Conservation (phyloP, 2,329 filamentous ascomycete species). For the Neofusicoccum sp. region DNA sequence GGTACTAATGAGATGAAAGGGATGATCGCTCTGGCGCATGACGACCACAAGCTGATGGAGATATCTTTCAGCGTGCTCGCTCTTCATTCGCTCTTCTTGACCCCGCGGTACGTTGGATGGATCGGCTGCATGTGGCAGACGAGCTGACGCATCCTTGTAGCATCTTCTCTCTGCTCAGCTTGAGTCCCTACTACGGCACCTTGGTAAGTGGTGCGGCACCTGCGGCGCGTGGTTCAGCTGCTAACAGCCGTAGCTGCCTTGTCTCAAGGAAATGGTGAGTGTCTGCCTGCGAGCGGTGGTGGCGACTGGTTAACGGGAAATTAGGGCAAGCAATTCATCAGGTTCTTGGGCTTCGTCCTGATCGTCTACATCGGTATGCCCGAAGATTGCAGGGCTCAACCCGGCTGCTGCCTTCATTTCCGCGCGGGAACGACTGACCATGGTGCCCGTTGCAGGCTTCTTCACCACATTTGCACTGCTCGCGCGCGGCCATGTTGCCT, state of each 20-base stretch:
- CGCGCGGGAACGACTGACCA: not conserved
- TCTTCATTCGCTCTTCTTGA: slow-evolving; percentile 83
- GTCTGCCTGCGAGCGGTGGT: slow-evolving; percentile 10
- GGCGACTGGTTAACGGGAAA: slow-evolving; percentile 20
- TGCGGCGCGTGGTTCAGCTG: slow-evolving; percentile 10
- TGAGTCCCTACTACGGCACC: slow-evolving; percentile 89
- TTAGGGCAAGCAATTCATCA: slow-evolving; percentile 79
- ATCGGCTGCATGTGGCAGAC: slow-evolving; percentile 19
- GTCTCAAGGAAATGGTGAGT: slow-evolving; percentile 81
- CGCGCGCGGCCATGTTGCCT: slow-evolving; percentile 66
- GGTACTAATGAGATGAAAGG: slow-evolving; percentile 45
- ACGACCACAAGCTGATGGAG: slow-evolving; percentile 65
- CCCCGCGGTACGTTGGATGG: slow-evolving; percentile 57
- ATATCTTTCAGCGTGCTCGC: slow-evolving; percentile 86
- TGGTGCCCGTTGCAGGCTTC: slow-evolving; percentile 59
- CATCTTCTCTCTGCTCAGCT: slow-evolving; percentile 79
- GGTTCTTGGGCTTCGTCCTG: slow-evolving; percentile 74
- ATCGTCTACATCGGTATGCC: slow-evolving; percentile 71
- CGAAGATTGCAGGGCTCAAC: not conserved
- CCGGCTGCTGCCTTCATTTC: not conserved
- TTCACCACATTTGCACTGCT: slow-evolving; percentile 81
- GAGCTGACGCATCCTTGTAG: slow-evolving; percentile 39
- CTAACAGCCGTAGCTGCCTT: slow-evolving; percentile 62
- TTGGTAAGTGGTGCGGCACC: slow-evolving; percentile 44
- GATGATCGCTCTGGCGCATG: slow-evolving; percentile 62